These are phyloP conservation scores for Quercus robur DNA, from an alignment of 306 rosid genomes.

Conservation along the genomic window DNA sequence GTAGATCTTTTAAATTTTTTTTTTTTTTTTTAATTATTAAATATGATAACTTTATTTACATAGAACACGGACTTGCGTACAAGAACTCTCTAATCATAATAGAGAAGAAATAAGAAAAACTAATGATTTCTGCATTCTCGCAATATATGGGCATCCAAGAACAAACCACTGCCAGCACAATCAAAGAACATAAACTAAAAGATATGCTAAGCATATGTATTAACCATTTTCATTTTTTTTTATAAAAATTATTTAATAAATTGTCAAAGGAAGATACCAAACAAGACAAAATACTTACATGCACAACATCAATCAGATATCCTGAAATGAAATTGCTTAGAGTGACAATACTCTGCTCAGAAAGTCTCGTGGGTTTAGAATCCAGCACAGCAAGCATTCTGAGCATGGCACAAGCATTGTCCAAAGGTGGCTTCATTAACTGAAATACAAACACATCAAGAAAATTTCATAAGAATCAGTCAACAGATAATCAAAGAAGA, in stretches of 20 bases:
- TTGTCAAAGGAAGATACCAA: slow-evolving; percentile 1
- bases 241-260: background rate
- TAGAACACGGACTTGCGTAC: background rate
- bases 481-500: background rate
- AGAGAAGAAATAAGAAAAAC: background rate
- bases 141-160: background rate
- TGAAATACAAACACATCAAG: slow-evolving; percentile 24
- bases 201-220: background rate
- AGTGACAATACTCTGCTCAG: slow-evolving; percentile 41
- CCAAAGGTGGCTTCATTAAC: slow-evolving; percentile 55
- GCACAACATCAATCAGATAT: slow-evolving; percentile 57
- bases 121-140: background rate
- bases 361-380: slow-evolving; percentile 53
- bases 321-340: slow-evolving; percentile 49
- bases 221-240: too few species aligned
- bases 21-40: too few species aligned
- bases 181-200: background rate
- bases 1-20: too few species aligned
- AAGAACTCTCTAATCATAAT: background rate
- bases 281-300: slow-evolving; percentile 40
- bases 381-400: slow-evolving; percentile 55
- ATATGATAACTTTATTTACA: background rate
- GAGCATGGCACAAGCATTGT: slow-evolving; percentile 65
- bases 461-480: slow-evolving; percentile 3
- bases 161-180: background rate